These are phyloP conservation scores for Podospora appendiculata DNA, from an alignment of 495 filamentous ascomycete species.

Conservation along the genomic window DNA sequence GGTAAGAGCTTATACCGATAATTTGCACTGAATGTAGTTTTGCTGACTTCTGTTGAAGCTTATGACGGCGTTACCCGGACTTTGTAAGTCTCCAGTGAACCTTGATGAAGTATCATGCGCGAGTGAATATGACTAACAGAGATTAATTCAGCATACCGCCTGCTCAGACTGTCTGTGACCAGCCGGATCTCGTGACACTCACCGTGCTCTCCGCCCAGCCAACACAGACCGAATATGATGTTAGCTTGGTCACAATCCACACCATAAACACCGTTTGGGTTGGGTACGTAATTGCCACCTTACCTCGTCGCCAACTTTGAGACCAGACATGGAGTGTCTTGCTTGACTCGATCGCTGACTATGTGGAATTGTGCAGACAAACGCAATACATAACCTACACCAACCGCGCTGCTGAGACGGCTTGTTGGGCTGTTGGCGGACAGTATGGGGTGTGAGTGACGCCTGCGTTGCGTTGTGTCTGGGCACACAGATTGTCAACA, in stretches of 20 bases:
- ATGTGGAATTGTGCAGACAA: conserved; percentile 4
- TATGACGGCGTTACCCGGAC: conserved; percentile 4
- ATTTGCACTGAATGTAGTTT: not conserved
- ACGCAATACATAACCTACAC: conserved; percentile 14
- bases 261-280: conserved; percentile 11
- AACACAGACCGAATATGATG: conserved; percentile 10
- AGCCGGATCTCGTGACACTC: conserved; percentile 3
- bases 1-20: conserved; percentile 1
- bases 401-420: conserved; percentile 8
- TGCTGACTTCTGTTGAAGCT: not conserved
- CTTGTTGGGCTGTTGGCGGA: conserved; percentile 16
- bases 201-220: conserved; percentile 7
- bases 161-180: conserved; percentile 14
- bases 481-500: too few relatives aligned
- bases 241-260: conserved; percentile 8
- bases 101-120: not conserved
- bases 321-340: not conserved
- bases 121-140: not conserved
- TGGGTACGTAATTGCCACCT: conserved; percentile 11
- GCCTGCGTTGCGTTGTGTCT: not conserved
- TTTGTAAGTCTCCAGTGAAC: conserved; percentile 7
- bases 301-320: not conserved
- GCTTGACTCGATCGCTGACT: not conserved
- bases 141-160: conserved; percentile 6
- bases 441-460: conserved; percentile 11